Percentiles rank a stretch among this genome's conserved stretches.
phyloP scores from a whole-genome alignment of 2,329 filamentous ascomycete genomes.

The Colletotrichum falcatum region DNA sequence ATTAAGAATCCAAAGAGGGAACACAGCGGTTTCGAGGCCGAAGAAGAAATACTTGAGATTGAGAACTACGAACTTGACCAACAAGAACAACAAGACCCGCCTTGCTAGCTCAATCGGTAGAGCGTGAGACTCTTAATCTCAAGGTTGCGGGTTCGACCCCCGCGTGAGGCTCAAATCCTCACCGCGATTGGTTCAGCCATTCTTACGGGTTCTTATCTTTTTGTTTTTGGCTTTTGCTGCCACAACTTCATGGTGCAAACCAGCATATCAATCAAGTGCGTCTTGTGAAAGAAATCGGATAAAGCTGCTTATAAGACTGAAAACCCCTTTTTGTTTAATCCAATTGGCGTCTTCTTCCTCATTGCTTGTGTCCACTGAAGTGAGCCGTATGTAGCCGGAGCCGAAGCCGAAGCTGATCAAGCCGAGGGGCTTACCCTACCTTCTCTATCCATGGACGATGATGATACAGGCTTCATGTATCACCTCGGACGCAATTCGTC shows the following conservation, averaged over 20 bases:
- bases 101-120: constrained; percentile 76
- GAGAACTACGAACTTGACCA: accelerated
- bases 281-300: too few relatives aligned
- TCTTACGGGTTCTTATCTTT: neutral
- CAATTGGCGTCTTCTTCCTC: neutral
- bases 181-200: constrained; percentile 13
- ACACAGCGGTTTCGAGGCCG: too few relatives aligned
- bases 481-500: neutral
- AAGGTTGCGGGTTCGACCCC: constrained; percentile 45
- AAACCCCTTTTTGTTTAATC: neutral
- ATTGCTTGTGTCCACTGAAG: neutral
- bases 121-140: constrained; percentile 76
- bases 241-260: neutral
- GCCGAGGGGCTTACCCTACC: neutral
- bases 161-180: constrained; percentile 45
- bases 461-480: neutral
- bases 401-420: constrained; percentile 24
- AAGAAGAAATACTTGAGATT: accelerated
- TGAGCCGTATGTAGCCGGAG: neutral
- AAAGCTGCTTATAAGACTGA: neutral
- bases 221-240: neutral
- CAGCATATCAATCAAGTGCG: too few relatives aligned
- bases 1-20: neutral
- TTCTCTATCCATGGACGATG: neutral
- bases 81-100: neutral